Percentiles rank a stretch among this genome's conserved stretches.
phyloP scores from a whole-genome alignment of 495 filamentous ascomycete genomes.

The Penicillium turbatum region DNA sequence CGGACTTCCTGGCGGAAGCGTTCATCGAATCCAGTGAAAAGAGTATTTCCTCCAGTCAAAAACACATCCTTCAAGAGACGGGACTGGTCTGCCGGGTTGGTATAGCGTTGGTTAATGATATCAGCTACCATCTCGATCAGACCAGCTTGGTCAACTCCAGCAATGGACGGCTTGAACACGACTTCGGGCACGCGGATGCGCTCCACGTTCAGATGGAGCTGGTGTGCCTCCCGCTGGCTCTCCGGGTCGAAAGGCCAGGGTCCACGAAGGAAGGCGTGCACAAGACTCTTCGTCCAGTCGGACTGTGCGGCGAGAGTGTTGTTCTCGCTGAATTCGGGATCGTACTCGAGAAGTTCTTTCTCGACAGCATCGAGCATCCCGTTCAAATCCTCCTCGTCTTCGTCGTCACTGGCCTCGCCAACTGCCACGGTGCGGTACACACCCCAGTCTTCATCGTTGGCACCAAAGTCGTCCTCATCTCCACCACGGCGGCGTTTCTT shows the following conservation, averaged over 20 bases:
- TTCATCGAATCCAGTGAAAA: slow-evolving; percentile 84
- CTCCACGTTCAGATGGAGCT: slow-evolving; percentile 94
- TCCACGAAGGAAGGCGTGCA: slow-evolving; percentile 86
- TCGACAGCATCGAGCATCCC: slow-evolving; percentile 69
- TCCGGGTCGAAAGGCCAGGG: slow-evolving; percentile 80
- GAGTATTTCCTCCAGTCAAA: slow-evolving; percentile 86
- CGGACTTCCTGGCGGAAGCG: slow-evolving; percentile 67
- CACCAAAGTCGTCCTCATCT: slow-evolving; percentile 89
- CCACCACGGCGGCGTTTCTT: slow-evolving; percentile 75
- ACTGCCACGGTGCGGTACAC: slow-evolving; percentile 90
- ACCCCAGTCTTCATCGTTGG: slow-evolving; percentile 96
- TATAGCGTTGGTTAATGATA: slow-evolving; percentile 75
- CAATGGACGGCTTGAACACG: slow-evolving; percentile 91
- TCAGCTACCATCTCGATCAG: slow-evolving; percentile 84
- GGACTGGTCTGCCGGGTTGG: slow-evolving; percentile 50
- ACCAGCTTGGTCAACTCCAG: slow-evolving; percentile 91
- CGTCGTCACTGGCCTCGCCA: slow-evolving; percentile 68
- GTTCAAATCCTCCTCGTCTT: slow-evolving; percentile 81
- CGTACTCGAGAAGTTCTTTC: slow-evolving; percentile 76
- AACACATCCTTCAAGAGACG: slow-evolving; percentile 81
- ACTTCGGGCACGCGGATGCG: slow-evolving; percentile 95
- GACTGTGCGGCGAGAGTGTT: slow-evolving; percentile 85
- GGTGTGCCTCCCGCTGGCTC: slow-evolving; percentile 74
- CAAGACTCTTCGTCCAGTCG: slow-evolving; percentile 86
- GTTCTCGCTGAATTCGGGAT: slow-evolving; percentile 82